Conservation (phyloP, 2,329 filamentous ascomycete species). For the Colletotrichum sp. region DNA sequence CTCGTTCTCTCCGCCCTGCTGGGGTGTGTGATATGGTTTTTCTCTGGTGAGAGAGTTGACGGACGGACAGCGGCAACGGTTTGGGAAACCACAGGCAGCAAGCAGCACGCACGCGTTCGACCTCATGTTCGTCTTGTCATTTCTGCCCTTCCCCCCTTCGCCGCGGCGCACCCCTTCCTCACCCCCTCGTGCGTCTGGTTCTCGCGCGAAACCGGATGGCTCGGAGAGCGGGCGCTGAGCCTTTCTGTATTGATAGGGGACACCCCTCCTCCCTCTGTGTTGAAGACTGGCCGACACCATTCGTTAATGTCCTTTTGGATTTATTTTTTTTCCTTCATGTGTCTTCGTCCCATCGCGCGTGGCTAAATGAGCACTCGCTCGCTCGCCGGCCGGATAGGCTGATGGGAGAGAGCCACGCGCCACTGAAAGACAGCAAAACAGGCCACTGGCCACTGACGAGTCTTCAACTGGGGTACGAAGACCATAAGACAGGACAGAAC, state of each 20-base stretch:
- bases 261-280: background rate
- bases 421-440: background rate
- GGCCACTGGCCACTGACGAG: background rate
- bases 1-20: background rate
- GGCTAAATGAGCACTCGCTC: background rate
- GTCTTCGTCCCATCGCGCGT: background rate
- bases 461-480: background rate
- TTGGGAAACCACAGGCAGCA: background rate
- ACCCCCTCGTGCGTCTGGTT: background rate
- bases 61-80: background rate
- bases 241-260: background rate
- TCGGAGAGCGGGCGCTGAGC: constrained; percentile 6
- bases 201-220: constrained; percentile 16
- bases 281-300: background rate
- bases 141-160: background rate
- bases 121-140: constrained; percentile 23
- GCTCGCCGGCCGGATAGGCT: background rate
- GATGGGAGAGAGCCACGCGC: background rate
- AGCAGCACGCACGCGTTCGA: background rate
- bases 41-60: background rate
- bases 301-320: background rate
- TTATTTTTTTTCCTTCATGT: background rate
- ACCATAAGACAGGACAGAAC: background rate
- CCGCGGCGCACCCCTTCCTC: background rate
- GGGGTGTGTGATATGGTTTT: background rate